phyloP scores from a whole-genome alignment of 1,284 basidiomycete genomes.

The Cryptococcus wingfieldii region DNA sequence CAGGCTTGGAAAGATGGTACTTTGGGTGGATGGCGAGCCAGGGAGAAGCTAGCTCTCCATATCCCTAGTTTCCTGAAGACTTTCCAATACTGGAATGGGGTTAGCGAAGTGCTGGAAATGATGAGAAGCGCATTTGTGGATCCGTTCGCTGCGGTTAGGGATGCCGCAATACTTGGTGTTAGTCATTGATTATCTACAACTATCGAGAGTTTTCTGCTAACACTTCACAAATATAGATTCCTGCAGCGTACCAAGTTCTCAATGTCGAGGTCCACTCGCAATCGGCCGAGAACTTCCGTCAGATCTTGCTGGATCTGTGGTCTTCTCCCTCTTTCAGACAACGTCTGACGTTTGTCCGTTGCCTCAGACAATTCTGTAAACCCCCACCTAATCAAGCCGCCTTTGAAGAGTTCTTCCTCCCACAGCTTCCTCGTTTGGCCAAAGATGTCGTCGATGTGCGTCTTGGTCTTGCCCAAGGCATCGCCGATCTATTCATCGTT shows the following conservation, averaged over 20 bases:
- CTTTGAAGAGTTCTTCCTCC: slow-evolving; percentile 61
- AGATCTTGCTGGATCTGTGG: slow-evolving; percentile 58
- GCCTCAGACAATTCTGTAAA: slow-evolving; percentile 61
- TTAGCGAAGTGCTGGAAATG: slow-evolving; percentile 51
- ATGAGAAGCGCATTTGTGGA: slow-evolving; percentile 70
- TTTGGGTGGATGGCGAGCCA: slow-evolving; percentile 75
- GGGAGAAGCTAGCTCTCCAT: slow-evolving; percentile 64
- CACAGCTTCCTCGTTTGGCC: slow-evolving; percentile 58
- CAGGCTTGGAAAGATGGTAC: slow-evolving; percentile 60
- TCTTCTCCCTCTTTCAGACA: slow-evolving; percentile 59
- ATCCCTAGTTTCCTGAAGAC: slow-evolving; percentile 54
- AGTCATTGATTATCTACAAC: slow-evolving; percentile 43
- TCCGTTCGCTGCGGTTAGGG: slow-evolving; percentile 74
- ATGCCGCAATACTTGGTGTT: slow-evolving; percentile 65
- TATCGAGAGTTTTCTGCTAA: slow-evolving; percentile 22
- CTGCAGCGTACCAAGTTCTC: slow-evolving; percentile 56
- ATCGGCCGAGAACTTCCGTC: slow-evolving; percentile 49
- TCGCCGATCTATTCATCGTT: slow-evolving; percentile 39
- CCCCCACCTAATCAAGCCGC: slow-evolving; percentile 48
- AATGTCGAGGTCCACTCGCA: slow-evolving; percentile 41
- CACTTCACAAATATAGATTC: slow-evolving; percentile 51
- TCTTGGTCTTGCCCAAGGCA: slow-evolving; percentile 65
- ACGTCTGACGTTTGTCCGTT: slow-evolving; percentile 75
- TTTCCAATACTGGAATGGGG: slow-evolving; percentile 36
- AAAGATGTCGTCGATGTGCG: slow-evolving; percentile 79